These are phyloP conservation scores for Mycena sp. DNA, from an alignment of 1,284 basidiomycete species.

Conservation along the genomic window DNA sequence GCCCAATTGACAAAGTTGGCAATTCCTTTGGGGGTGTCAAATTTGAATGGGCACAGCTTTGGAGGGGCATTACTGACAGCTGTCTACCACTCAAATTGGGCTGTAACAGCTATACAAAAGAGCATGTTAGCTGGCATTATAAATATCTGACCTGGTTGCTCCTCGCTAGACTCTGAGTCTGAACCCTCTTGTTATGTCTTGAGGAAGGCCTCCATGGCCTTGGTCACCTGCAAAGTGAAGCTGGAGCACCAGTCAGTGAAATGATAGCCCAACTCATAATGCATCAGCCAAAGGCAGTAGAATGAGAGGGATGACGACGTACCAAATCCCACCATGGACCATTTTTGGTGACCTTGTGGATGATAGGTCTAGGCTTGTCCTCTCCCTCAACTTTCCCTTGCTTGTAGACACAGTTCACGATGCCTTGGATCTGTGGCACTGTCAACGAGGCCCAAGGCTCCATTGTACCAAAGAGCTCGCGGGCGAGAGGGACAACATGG, in stretches of 20 bases:
- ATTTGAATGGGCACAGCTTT: too few species aligned
- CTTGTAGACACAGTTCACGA: neutral
- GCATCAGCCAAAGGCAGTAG: neutral
- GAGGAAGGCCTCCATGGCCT: neutral
- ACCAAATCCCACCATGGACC: neutral
- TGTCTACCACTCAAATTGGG: too few species aligned
- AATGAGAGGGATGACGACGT: neutral
- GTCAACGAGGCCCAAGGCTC: neutral
- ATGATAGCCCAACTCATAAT: neutral
- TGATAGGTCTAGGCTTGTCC: neutral
- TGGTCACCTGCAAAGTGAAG: neutral
- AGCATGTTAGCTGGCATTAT: too few species aligned
- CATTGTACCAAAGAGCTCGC: neutral
- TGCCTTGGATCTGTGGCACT: neutral
- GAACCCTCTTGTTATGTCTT: neutral
- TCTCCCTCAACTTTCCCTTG: neutral
- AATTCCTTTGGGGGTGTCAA: too few species aligned
- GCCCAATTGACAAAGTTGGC: too few species aligned
- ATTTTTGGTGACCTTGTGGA: neutral
- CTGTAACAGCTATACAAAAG: too few species aligned
- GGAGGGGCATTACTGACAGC: too few species aligned
- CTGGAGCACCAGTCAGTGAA: neutral
- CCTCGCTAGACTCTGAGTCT: too few species aligned
- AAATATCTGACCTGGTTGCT: too few species aligned
- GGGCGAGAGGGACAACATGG: neutral